Conservation (phyloP, 164 flowering plant genomes). For the Vitis cinerea region DNA sequence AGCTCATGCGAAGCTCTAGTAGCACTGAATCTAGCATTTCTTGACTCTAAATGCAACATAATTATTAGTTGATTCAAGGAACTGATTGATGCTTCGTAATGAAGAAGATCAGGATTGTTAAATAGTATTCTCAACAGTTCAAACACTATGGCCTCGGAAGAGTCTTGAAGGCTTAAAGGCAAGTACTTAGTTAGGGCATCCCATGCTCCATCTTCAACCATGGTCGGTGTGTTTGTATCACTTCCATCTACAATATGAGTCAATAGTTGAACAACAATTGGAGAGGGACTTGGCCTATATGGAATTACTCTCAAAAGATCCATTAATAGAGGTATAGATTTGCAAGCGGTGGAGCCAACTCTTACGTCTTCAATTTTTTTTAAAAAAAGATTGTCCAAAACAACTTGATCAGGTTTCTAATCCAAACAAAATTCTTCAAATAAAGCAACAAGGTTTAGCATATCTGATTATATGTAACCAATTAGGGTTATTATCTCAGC, state of each 20-base stretch:
- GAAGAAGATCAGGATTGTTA: conserved; percentile 60
- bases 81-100: conserved; percentile 62
- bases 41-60: conserved; percentile 74
- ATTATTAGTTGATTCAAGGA: conserved; percentile 48
- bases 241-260: conserved; percentile 66
- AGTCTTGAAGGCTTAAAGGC: conserved; percentile 76
- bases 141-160: conserved; percentile 51
- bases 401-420: conserved; percentile 63
- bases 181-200: conserved; percentile 82
- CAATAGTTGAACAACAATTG: conserved; percentile 56
- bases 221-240: conserved; percentile 57
- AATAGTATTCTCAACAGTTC: conserved; percentile 69
- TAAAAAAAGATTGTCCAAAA: conserved; percentile 60
- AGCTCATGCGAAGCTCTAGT: conserved; percentile 65
- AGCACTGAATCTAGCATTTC: conserved; percentile 65
- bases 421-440: conserved; percentile 63
- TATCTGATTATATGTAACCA: conserved; percentile 44
- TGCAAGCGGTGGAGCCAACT: conserved; percentile 64
- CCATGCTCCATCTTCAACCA: conserved; percentile 88
- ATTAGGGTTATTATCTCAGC: conserved; percentile 14
- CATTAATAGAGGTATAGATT: conserved; percentile 71
- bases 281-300: conserved; percentile 83
- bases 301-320: conserved; percentile 85
- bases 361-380: conserved; percentile 78
- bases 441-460: conserved; percentile 64